Evolutionary conservation across 306 rosid genomes (phyloP).

Genomic region (Pyrus betulifolia): DNA sequence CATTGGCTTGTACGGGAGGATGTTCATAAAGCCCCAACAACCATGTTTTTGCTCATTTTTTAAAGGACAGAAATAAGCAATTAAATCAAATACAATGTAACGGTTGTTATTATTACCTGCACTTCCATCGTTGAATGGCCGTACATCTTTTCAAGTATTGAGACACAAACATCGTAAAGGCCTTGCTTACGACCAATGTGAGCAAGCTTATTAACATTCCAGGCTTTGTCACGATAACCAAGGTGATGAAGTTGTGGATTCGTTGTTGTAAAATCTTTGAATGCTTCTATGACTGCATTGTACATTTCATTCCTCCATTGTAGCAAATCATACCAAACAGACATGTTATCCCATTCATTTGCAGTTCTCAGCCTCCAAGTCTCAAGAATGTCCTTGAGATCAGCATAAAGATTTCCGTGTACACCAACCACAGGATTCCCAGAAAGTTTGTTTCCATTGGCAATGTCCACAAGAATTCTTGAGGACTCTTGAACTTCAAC

Average conservation of each 20-base stretch:
- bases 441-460: conserved; percentile 72
- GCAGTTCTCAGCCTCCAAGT: conserved; percentile 99
- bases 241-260: conserved; percentile 93
- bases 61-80: not conserved
- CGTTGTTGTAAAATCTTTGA: conserved; percentile 72
- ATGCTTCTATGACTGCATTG: conserved; percentile 87
- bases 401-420: conserved; percentile 89
- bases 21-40: not conserved
- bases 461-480: conserved; percentile 72
- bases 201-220: conserved; percentile 98
- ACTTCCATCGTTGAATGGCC: conserved; percentile 99
- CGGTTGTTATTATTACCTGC: conserved; percentile 50
- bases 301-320: conserved; percentile 99
- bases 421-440: conserved; percentile 69
- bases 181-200: conserved; percentile 94
- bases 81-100: not conserved
- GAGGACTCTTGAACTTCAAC: conserved; percentile 98
- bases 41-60: not conserved
- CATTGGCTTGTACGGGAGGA: not conserved
- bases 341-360: conserved; percentile 97
- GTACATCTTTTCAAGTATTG: conserved; percentile 85
- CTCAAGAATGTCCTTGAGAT: conserved; percentile 98
- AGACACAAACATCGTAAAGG: conserved; percentile 85
- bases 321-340: conserved; percentile 94
- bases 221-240: conserved; percentile 98